Conservation (phyloP, 2,329 filamentous ascomycete genomes). For the Elsinoe arachidis region DNA sequence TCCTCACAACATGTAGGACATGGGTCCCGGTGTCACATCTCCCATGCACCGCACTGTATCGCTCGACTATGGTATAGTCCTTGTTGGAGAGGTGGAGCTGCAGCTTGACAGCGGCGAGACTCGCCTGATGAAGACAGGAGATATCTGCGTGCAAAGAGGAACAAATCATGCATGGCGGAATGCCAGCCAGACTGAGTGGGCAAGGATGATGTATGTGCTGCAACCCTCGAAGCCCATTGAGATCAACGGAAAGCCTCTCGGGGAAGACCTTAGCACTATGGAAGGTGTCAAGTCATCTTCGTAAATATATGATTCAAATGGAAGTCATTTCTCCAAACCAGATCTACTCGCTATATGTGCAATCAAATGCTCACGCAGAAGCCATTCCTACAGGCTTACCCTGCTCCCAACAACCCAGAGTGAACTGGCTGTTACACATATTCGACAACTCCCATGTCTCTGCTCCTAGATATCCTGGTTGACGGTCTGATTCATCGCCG, state of each 20-base stretch:
- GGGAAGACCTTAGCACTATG: conserved; percentile 26
- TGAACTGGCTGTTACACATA: conserved; percentile 55
- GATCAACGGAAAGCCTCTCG: conserved; percentile 23
- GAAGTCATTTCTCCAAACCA: not conserved
- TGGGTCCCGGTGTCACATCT: conserved; percentile 19
- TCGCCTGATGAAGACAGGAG: conserved; percentile 23
- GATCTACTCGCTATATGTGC: too few relatives aligned
- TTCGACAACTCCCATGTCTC: conserved; percentile 60
- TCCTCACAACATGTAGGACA: conserved; percentile 17
- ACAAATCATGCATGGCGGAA: conserved; percentile 30
- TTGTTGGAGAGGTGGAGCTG: conserved; percentile 26
- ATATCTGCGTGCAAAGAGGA: conserved; percentile 27
- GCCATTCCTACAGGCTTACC: conserved; percentile 10
- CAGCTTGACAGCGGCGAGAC: conserved; percentile 27
- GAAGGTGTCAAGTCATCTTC: conserved; percentile 16
- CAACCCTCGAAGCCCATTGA: conserved; percentile 24
- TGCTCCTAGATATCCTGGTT: conserved; percentile 40
- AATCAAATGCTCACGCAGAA: not conserved
- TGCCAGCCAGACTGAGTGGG: conserved; percentile 25
- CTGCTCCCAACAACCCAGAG: conserved; percentile 36
- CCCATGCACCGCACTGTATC: conserved; percentile 28
- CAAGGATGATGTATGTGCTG: conserved; percentile 28
- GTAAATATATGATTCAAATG: not conserved
- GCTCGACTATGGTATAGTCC: conserved; percentile 28
- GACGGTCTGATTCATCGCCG: conserved; percentile 35